phyloP scores from a whole-genome alignment of 1,284 basidiomycete species.

The Malassezia caprae region DNA sequence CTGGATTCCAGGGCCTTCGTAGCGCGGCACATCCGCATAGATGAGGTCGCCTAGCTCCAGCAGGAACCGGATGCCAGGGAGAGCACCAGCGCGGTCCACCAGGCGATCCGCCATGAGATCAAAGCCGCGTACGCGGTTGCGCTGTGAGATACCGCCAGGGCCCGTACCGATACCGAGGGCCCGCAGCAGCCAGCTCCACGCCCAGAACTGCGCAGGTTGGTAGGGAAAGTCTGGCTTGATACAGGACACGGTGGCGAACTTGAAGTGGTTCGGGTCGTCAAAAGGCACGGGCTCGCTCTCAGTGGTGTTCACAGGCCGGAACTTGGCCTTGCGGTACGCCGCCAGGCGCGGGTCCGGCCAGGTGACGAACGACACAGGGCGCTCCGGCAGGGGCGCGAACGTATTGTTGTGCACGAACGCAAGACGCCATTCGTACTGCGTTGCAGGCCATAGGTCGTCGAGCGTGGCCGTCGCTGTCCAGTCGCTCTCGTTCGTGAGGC shows the following conservation, averaged over 20 bases:
- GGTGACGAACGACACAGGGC: constrained; percentile 51
- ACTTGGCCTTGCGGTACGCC: constrained; percentile 28
- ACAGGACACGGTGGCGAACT: constrained; percentile 41
- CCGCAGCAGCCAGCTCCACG: constrained; percentile 38
- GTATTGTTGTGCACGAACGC: constrained; percentile 29
- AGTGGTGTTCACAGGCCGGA: not conserved
- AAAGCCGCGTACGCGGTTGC: constrained; percentile 58
- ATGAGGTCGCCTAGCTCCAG: constrained; percentile 55
- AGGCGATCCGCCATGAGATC: constrained; percentile 55
- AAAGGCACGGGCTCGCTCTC: constrained; percentile 20
- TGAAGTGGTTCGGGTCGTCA: constrained; percentile 46
- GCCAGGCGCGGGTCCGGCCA: constrained; percentile 51
- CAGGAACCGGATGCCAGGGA: constrained; percentile 47
- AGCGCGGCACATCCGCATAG: constrained; percentile 62
- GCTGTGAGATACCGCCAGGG: constrained; percentile 31
- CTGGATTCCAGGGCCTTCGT: constrained; percentile 25
- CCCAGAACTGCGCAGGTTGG: constrained; percentile 44
- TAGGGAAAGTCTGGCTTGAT: constrained; percentile 48
- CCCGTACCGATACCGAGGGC: constrained; percentile 28
- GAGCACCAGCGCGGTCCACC: constrained; percentile 20
- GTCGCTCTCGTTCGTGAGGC: constrained; percentile 52
- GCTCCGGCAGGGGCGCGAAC: constrained; percentile 18
- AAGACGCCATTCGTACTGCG: constrained; percentile 61
- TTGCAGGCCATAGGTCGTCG: constrained; percentile 60
- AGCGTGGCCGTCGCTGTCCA: constrained; percentile 60